These are phyloP conservation scores for Glycine tomentella DNA, from an alignment of 306 rosid genomes.

Conservation along the genomic window DNA sequence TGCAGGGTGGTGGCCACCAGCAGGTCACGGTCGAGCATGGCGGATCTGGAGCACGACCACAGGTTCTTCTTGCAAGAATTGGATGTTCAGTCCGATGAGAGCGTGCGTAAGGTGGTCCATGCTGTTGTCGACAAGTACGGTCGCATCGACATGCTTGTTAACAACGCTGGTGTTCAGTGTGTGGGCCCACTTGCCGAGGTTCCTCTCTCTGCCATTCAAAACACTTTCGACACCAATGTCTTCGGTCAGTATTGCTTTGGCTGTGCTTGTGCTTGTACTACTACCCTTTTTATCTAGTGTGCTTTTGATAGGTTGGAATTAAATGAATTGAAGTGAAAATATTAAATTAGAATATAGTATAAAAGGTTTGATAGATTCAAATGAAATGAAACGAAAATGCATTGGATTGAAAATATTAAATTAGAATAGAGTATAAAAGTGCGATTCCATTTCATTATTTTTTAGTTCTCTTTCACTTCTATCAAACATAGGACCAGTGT, in stretches of 20 bases:
- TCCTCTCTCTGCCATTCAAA: conserved; percentile 64
- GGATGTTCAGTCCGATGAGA: conserved; percentile 77
- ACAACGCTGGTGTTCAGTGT: conserved; percentile 83
- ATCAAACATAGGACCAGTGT: no score
- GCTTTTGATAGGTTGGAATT: no score
- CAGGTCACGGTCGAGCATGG: conserved; percentile 64
- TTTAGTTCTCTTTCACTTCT: no score
- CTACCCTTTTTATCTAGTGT: no score
- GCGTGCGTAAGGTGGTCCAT: conserved; percentile 56
- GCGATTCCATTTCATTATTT: no score
- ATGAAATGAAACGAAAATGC: no score
- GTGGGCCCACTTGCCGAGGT: conserved; percentile 81
- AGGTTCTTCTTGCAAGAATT: conserved; percentile 69
- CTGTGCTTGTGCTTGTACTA: no score
- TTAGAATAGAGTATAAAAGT: no score
- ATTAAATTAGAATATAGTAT: no score
- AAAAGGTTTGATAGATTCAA: no score
- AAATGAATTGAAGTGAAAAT: no score
- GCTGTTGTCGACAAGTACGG: conserved; percentile 63
- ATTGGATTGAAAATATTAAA: no score
- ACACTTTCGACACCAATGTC: conserved; percentile 74
- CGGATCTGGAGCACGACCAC: conserved; percentile 57
- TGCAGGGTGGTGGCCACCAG: conserved; percentile 81
- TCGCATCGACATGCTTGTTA: conserved; percentile 73
- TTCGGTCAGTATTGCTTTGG: conserved; percentile 31